Evolutionary conservation across 1,284 basidiomycete genomes (phyloP), one percentile per base, ranked within the genome.

Genomic region (Vanrija sp.): DNA sequence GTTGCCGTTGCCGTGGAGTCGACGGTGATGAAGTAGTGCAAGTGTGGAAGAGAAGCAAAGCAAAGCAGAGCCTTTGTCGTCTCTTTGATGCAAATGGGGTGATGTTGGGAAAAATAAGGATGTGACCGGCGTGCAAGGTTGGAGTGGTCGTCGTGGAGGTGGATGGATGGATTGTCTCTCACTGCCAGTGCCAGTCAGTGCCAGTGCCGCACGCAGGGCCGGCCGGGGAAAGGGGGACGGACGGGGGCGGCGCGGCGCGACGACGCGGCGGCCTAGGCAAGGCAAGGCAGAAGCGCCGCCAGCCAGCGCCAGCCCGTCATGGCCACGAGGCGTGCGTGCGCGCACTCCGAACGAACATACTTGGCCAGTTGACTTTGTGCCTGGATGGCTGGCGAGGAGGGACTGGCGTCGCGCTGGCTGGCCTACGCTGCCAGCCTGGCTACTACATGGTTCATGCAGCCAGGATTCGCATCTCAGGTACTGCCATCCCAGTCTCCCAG

Each of bases 1-100:
- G 34, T 14, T 23, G 28, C 28, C 28, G 28, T 29, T 29, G 28
- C 28, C 10, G 14, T 34, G 12, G 38, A 38, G 44, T 25, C 25
- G 21, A 26, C 26, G 28, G 42, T 29, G 26, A 38, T 39, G 34
- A 25, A 26, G 49, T 44, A 49, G 34, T 52, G 39, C 19, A 42
- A 39, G 49, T 28, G n/a, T n/a, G 29, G 46, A 28, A 25, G 53
- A 25, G 39, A 23, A 46, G 26, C 38, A 43, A 38, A 43, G 54
- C n/a, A 40, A 42, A 38, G 21, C 28, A 28, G 10, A 28, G 28
- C 28, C 28, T 28, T 28, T 28, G 26, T 43, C 29, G 18, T 25
- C 29, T 50, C 38, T 46, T 19, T 25, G 25, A 46, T 25, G 39
- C 26, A 25, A 23, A 40, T 45, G 38, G 21, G 46, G 25, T 18